Base-by-base conservation (phyloP, 345 rosid species). In the Sisymbrium irio region DNA sequence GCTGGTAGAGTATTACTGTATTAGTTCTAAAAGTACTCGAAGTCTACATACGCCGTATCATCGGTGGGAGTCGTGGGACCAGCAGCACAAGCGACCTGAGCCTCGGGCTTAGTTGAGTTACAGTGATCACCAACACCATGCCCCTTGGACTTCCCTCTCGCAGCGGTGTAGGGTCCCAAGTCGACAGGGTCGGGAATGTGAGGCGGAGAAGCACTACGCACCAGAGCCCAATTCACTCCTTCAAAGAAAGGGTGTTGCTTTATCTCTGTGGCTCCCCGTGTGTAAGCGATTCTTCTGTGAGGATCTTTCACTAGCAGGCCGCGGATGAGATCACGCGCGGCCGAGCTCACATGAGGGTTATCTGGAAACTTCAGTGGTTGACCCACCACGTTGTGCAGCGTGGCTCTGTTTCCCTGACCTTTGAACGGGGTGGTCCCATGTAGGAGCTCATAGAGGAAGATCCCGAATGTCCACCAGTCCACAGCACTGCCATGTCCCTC, bases 401-500 rank as follows among this genome's bases (percentile, higher is more conserved):
- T 94, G n/a, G 93, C 98, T 15, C 95, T 75, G 42, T 93, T 93
- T n/a, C 95, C 98, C 7, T 85, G 81, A 2, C 98, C 97, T 46
- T 94, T 91, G 78, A 94, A 94, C 3, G 98, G 98, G 0, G 98
- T 94, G 33, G 89, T 84, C 57, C 96, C 96, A 36, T 89, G 93
- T 64, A 94, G 67, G 10, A 91, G 87, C 67, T 94, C 98, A 25
- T 94, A 94, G 8, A 94, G 74, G 82, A 94, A 94, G 53, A 94
- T 91, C 20, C 97, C 97, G 11, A 88, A 94, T 9, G 96, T 94
- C 97, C 96, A 94, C 98, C 98, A 94, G 76, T 94, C 97, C 3
- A 94, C 98, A 1, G 97, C 98, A 42, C 97, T 93, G 1, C 98
- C 97, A 55, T 93, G 98, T 20, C 98, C 98, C 46, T 94, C 96